Base-by-base conservation (phyloP, 129 eudicot genomes). In the Flaveria brownii region DNA sequence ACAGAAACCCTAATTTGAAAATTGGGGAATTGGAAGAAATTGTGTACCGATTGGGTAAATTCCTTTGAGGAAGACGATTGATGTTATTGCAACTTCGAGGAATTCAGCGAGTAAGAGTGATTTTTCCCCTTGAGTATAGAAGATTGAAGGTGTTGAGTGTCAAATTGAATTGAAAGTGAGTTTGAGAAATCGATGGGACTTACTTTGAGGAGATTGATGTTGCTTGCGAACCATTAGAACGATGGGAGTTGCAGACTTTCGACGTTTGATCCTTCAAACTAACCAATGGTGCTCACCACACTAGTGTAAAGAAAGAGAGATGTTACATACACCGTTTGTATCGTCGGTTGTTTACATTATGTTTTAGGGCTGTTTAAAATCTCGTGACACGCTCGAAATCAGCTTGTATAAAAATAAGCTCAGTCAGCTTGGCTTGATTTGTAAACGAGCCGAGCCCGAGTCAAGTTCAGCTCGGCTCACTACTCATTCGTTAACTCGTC, bases 11-110 rank as follows among this genome's bases (percentile, higher is more conserved):
- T 23, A 60, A 39, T 9, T 36, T 39, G n/a, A 61, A 5, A 11
- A 16, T 26, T 14, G 52, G 10, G 47, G 25, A 41, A 7, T 14
- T 15, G 23, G 49, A 41, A 41, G n/a, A 65, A 20, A 61, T 11
- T 17, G 17, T 62, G 42, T 15, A 93, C 96, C 98, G 9, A 75
- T 72, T 4, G 98, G 96, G 70, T 93, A 93, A 3, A 93, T 67
- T 75, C 91, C 96, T 88, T 93, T 90, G 86, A 88, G 92, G 82
- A 88, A 90, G 47, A 93, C 79, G 33, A 93, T 76, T 1, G 97
- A 86, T 68, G 98, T 93, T 66, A 93, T 87, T 26, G 98, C 96
- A 63, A 90, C 91, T 81, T 93, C 87, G 4, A 90, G 80, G 60
- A 90, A 93, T 54, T 93, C 96, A 1, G 84, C 89, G 10, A 93